Percentiles rank a stretch among this genome's conserved stretches.
These are phyloP conservation scores for Brassica rapa DNA, from an alignment of 345 rosid species.

Conservation along the genomic window DNA sequence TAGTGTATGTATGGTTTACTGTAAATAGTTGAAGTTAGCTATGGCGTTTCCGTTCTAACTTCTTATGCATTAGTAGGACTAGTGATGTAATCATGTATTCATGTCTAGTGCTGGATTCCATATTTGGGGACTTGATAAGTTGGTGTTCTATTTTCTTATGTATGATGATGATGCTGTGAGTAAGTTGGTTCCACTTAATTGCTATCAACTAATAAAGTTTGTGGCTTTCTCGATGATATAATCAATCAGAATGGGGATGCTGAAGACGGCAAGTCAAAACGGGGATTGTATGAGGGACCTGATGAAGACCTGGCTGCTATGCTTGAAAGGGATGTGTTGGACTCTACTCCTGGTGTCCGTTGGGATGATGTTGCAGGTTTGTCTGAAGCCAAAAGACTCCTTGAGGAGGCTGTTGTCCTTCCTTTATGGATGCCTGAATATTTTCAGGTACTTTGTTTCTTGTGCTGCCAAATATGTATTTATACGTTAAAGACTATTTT, in stretches of 20 bases:
- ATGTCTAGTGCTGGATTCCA: neutral
- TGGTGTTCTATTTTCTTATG: neutral
- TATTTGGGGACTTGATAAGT: neutral
- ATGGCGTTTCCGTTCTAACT: neutral
- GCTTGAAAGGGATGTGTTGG: constrained; percentile 99
- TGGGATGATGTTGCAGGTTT: constrained; percentile 99
- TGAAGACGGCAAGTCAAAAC: constrained; percentile 90
- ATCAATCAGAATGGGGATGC: constrained; percentile 75
- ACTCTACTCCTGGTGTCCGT: constrained; percentile 92
- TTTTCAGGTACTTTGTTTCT: constrained; percentile 71
- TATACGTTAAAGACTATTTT: constrained; percentile 1
- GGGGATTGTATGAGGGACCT: constrained; percentile 90
- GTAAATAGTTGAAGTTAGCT: constrained; percentile 3
- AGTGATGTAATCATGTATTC: constrained; percentile 6
- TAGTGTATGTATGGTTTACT: neutral
- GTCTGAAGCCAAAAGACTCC: constrained; percentile 95
- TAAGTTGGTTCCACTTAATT: neutral
- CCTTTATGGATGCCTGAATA: constrained; percentile 99
- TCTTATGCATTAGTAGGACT: constrained; percentile 1
- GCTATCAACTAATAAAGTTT: neutral
- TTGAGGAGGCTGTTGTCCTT: constrained; percentile 99
- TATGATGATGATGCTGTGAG: neutral
- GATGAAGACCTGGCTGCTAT: constrained; percentile 96
- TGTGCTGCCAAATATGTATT: neutral
- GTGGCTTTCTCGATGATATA: constrained; percentile 30